Evolutionary conservation across 2,329 filamentous ascomycete genomes (phyloP).

Genomic region (Venturia carpophila): DNA sequence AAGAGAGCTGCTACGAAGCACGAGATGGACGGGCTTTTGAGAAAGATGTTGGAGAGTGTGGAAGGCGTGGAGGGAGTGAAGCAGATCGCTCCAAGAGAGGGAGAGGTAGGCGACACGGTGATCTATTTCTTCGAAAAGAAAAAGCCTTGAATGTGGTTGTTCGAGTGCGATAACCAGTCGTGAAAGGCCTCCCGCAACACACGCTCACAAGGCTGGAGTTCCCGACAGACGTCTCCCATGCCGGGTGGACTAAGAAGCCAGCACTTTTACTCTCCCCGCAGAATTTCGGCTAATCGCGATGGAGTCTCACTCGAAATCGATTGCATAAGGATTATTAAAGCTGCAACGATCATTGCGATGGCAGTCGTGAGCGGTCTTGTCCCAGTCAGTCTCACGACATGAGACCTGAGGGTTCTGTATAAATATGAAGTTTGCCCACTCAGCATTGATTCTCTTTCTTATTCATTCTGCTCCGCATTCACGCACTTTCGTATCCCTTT

Average conservation of each 20-base stretch:
- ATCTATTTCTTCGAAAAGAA: conserved; percentile 11
- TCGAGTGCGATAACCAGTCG: neutral
- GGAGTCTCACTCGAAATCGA: neutral
- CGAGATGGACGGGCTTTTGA: conserved; percentile 12
- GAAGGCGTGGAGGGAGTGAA: conserved; percentile 6
- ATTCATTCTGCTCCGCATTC: neutral
- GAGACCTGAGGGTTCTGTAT: neutral
- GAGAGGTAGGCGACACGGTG: conserved; percentile 3
- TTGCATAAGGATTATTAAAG: neutral
- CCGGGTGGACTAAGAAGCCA: neutral
- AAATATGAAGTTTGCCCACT: neutral
- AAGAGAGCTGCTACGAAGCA: conserved; percentile 1
- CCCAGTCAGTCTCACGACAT: neutral
- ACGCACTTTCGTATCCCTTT: neutral
- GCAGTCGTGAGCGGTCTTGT: neutral
- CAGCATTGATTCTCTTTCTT: neutral
- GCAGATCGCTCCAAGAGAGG: neutral
- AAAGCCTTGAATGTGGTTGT: neutral
- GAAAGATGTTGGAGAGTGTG: conserved; percentile 4
- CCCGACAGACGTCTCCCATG: neutral
- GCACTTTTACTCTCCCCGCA: neutral
- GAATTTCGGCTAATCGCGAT: neutral
- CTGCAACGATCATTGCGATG: neutral
- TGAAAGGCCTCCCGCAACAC: neutral
- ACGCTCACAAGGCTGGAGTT: neutral